A percentile compares a stretch with the other conserved stretches of the same genome.
Conservation (phyloP, 163 green algal species). For the Volvox carteri region DNA sequence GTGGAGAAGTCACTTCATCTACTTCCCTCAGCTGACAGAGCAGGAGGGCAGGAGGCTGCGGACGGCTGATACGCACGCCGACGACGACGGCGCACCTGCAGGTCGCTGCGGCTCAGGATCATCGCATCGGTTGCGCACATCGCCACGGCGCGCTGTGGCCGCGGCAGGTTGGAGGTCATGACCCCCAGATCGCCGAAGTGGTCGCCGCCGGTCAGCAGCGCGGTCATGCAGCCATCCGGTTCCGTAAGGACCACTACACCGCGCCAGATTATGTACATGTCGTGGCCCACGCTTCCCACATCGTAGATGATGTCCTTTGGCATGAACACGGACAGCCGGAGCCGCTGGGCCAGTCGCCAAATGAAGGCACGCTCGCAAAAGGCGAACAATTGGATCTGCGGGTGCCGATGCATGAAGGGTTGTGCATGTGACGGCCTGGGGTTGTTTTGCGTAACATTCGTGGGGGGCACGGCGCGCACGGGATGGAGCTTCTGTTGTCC, state of each 20-base stretch:
- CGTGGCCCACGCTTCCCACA: slow-evolving; percentile 52
- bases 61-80: too few relatives aligned
- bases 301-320: slow-evolving; percentile 58
- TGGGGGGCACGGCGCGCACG: too few relatives aligned
- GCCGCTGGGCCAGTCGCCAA: slow-evolving; percentile 43
- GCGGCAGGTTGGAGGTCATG: slow-evolving; percentile 30
- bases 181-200: slow-evolving; percentile 66
- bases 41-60: too few relatives aligned
- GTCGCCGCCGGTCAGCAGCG: slow-evolving; percentile 56
- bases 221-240: slow-evolving; percentile 35
- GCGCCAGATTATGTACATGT: slow-evolving; percentile 66
- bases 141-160: slow-evolving; percentile 51
- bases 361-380: slow-evolving; percentile 55
- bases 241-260: slow-evolving; percentile 60
- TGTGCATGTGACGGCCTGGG: too few relatives aligned
- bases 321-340: slow-evolving; percentile 57
- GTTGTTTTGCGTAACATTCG: too few relatives aligned
- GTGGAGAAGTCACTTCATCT: too few relatives aligned
- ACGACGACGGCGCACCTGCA: slow-evolving; percentile 15
- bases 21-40: too few relatives aligned
- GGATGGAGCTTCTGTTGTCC: too few relatives aligned
- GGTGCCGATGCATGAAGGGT: too few relatives aligned
- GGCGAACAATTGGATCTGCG: slow-evolving; percentile 23
- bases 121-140: slow-evolving; percentile 57
- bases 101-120: slow-evolving; percentile 28